Evolutionary conservation across 768 basidiomycete species (phyloP).

Genomic region (Boletus vinaceobasis): DNA sequence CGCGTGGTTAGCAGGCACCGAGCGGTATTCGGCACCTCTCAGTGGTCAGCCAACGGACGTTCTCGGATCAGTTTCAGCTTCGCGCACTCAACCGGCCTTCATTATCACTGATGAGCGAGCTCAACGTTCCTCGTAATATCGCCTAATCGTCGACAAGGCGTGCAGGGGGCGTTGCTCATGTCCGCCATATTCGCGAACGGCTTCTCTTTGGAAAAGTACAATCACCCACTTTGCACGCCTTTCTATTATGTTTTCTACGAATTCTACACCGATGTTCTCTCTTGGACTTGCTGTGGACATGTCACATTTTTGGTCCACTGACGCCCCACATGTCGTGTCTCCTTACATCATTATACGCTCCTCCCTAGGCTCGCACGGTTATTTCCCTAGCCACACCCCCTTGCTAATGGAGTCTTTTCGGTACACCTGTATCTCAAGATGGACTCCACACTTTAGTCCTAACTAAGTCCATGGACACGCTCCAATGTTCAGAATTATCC

Average conservation of each 20-base stretch:
- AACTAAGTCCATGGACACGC: slow-evolving; percentile 21
- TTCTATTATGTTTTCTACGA: slow-evolving; percentile 24
- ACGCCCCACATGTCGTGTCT: slow-evolving; percentile 18
- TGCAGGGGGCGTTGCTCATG: slow-evolving; percentile 26
- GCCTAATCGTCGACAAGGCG: slow-evolving; percentile 21
- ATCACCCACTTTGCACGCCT: slow-evolving; percentile 10
- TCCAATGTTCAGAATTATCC: slow-evolving; percentile 5
- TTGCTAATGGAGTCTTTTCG: slow-evolving; percentile 6
- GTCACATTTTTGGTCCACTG: slow-evolving; percentile 15
- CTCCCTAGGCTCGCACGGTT: slow-evolving; percentile 15
- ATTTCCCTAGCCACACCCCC: slow-evolving; percentile 11
- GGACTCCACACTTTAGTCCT: slow-evolving; percentile 14
- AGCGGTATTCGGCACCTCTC: not conserved
- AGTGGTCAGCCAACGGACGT: not conserved
- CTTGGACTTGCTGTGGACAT: slow-evolving; percentile 9
- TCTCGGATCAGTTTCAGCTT: slow-evolving; percentile 16
- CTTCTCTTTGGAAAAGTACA: slow-evolving; percentile 21
- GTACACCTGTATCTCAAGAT: slow-evolving; percentile 6
- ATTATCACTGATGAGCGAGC: not conserved
- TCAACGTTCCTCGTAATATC: slow-evolving; percentile 23
- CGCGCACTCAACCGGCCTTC: slow-evolving; percentile 7
- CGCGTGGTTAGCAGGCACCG: not conserved
- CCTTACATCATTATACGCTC: slow-evolving; percentile 24
- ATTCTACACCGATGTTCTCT: slow-evolving; percentile 10
- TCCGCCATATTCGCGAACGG: slow-evolving; percentile 23